A percentile compares a stretch with the other conserved stretches of the same genome.
These are phyloP conservation scores for Penicillium frequentans DNA, from an alignment of 2,329 filamentous ascomycete species.

Conservation along the genomic window DNA sequence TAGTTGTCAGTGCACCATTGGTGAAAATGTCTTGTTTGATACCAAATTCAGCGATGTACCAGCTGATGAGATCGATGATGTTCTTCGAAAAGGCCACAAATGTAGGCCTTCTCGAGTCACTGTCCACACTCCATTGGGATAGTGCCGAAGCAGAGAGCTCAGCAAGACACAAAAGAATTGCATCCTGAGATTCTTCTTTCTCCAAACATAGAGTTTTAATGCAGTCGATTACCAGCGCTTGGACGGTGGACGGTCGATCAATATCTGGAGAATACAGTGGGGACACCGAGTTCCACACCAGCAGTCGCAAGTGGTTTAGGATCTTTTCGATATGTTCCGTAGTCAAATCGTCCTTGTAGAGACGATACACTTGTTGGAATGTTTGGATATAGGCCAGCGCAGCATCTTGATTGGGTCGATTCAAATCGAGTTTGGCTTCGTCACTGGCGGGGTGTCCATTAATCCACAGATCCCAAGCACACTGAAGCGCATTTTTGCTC, in stretches of 20 bases:
- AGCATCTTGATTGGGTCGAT: constrained; percentile 72
- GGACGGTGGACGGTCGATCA: constrained; percentile 40
- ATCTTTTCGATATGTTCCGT: constrained; percentile 65
- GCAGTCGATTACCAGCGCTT: constrained; percentile 35
- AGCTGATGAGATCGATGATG: constrained; percentile 67
- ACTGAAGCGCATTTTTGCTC: constrained; percentile 53
- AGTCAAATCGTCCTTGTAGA: constrained; percentile 66
- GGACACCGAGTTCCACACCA: constrained; percentile 67
- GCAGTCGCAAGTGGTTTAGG: constrained; percentile 67
- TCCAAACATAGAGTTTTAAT: constrained; percentile 37
- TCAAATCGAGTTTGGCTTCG: constrained; percentile 42
- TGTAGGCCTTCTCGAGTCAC: constrained; percentile 61
- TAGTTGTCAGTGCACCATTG: constrained; percentile 64
- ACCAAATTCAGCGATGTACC: constrained; percentile 41
- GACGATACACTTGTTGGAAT: constrained; percentile 73
- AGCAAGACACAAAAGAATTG: constrained; percentile 53
- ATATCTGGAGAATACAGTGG: constrained; percentile 41
- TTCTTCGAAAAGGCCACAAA: constrained; percentile 88
- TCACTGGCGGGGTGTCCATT: constrained; percentile 59
- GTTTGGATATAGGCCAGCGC: constrained; percentile 80
- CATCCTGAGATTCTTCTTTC: constrained; percentile 37
- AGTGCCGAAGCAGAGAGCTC: constrained; percentile 66
- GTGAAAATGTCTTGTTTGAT: constrained; percentile 67
- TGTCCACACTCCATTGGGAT: constrained; percentile 37
- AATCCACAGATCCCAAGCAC: constrained; percentile 71